Evolutionary conservation across 768 basidiomycete genomes (phyloP).

Genomic region (Termitomyces sp.): DNA sequence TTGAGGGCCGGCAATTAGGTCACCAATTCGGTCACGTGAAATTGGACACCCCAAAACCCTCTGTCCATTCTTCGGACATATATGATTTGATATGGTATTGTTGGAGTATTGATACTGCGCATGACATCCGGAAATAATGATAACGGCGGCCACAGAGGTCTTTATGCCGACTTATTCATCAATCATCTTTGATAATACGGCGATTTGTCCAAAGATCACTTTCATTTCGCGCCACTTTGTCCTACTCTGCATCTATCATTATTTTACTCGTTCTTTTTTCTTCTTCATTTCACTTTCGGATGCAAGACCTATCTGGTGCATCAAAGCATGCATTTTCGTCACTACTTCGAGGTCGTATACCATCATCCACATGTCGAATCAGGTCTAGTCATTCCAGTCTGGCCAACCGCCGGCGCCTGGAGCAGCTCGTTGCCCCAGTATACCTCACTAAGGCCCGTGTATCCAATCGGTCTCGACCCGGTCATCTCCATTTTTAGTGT

Average conservation of each 20-base stretch:
- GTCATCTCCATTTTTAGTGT: background rate
- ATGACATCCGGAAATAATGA: background rate
- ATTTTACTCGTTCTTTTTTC: background rate
- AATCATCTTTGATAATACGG: background rate
- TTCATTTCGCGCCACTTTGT: background rate
- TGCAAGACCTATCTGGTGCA: background rate
- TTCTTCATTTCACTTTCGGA: background rate
- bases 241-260: no score
- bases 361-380: background rate
- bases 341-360: background rate
- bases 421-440: background rate
- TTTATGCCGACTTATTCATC: background rate
- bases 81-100: background rate
- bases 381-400: background rate
- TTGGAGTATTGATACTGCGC: no score
- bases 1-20: conserved; percentile 12
- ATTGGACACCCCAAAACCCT: no score
- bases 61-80: background rate
- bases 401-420: background rate
- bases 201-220: background rate
- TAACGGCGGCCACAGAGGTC: background rate
- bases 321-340: background rate
- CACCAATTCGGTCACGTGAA: background rate
- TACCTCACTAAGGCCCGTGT: background rate
- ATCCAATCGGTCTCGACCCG: background rate